Conservation (phyloP, 352 stramenopile species). For the Phytopythium cucurbitacearum region DNA sequence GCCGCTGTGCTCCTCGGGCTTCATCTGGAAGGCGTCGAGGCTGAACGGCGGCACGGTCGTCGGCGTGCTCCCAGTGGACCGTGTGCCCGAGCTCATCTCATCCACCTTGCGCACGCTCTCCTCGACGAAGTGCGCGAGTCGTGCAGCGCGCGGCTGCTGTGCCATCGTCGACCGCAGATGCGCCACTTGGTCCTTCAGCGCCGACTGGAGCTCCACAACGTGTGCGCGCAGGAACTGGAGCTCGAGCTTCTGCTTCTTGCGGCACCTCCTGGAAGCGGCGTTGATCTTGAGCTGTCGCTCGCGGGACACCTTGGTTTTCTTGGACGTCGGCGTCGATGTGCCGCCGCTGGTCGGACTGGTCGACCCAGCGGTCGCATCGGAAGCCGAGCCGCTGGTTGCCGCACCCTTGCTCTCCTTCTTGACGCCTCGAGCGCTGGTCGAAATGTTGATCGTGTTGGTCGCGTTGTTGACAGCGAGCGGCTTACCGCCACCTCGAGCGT, state of each 20-base stretch:
- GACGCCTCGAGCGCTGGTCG: slow-evolving; percentile 5
- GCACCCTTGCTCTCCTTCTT: slow-evolving; percentile 25
- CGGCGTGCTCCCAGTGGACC: slow-evolving; percentile 18
- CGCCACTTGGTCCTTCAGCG: slow-evolving; percentile 62
- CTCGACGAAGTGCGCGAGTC: slow-evolving; percentile 58
- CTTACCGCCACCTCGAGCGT: slow-evolving; percentile 7
- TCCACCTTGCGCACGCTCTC: slow-evolving; percentile 71
- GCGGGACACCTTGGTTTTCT: slow-evolving; percentile 83
- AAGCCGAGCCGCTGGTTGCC: background rate
- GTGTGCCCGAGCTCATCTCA: slow-evolving; percentile 65
- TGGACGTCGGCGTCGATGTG: slow-evolving; percentile 12
- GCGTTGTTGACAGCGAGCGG: slow-evolving; percentile 12
- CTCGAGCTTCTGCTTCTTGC: slow-evolving; percentile 87
- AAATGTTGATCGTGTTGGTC: slow-evolving; percentile 35
- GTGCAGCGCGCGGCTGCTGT: slow-evolving; percentile 40
- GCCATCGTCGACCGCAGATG: slow-evolving; percentile 31
- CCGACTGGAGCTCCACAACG: slow-evolving; percentile 73
- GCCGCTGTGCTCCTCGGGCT: slow-evolving; percentile 29
- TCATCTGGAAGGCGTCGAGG: slow-evolving; percentile 19
- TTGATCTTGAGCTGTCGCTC: slow-evolving; percentile 89
- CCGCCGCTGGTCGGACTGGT: slow-evolving; percentile 6
- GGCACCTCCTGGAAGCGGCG: slow-evolving; percentile 67
- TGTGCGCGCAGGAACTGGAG: slow-evolving; percentile 81
- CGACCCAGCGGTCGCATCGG: background rate
- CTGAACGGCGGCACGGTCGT: slow-evolving; percentile 10